Evolutionary conservation across 768 basidiomycete genomes (phyloP).

Genomic region (Suillus lakei): DNA sequence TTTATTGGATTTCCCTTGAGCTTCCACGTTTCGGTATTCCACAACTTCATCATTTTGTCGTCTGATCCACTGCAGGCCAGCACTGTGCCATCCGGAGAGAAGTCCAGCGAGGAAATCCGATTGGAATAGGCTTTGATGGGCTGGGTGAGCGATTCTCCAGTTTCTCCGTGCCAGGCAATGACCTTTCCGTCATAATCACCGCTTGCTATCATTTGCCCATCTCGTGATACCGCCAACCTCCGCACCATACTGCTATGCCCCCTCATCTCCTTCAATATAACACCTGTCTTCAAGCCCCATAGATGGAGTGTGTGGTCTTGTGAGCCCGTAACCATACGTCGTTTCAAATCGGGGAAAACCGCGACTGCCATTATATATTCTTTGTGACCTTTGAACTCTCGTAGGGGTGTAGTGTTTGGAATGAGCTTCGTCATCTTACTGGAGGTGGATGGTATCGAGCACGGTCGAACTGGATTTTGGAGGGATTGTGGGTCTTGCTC

Average conservation of each 20-base stretch:
- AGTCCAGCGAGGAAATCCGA: neutral
- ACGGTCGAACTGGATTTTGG: neutral
- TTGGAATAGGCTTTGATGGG: neutral
- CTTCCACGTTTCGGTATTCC: neutral
- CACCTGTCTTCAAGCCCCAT: neutral
- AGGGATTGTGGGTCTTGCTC: neutral
- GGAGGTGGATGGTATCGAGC: neutral
- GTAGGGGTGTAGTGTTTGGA: neutral
- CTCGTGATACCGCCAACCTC: neutral
- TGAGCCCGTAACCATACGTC: neutral
- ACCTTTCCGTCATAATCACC: neutral
- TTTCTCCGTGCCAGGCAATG: neutral
- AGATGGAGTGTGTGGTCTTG: neutral
- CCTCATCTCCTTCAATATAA: neutral
- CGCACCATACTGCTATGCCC: too few relatives aligned
- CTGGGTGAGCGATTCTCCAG: neutral
- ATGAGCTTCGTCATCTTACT: neutral
- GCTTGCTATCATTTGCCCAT: neutral
- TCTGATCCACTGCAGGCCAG: neutral
- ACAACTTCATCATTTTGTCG: neutral
- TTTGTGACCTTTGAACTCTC: neutral
- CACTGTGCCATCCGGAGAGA: neutral
- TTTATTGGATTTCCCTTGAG: neutral
- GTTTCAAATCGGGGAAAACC: neutral
- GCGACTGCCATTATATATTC: neutral